Base-by-base conservation (phyloP, 768 basidiomycete genomes). In the Dictyophora rubrovolvata region DNA sequence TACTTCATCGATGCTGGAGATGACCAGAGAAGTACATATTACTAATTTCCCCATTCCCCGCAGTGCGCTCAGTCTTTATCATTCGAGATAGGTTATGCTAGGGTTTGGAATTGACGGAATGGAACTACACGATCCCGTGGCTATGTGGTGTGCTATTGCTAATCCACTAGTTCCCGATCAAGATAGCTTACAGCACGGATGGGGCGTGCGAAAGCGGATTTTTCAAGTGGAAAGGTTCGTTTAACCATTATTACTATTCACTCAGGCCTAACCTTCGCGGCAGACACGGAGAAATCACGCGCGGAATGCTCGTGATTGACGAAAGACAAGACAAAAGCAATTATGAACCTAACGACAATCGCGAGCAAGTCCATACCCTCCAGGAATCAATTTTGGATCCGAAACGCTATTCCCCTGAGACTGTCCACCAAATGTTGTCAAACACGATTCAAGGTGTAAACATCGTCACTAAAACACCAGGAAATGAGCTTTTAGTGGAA, bases 71-170 rank as follows among this genome's bases (percentile, higher is more conserved):
- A 48, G 18, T 4, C 42, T 20, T 20, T 14, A 6, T 14, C 36
- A 22, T 21, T 46, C 14, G 21, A 18, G 37, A n/a, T n/a, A 59
- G 57, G 23, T 93, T 54, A 92, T 94, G 86, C 60, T 82, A n/a
- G 65, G 75, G 53, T 92, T 83, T 61, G 91, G 91, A 8, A 83
- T 86, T 61, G 92, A 94, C 67, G 86, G 80, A 5, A 80, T 96
- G 81, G 89, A 93, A 71, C 77, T 94, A 57, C 93, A 97, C 65
- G 93, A 97, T 65, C 87, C 93, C 49, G 84, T 85, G 11, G 88
- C 90, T 1, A 79, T 95, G 16, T 95, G 91, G 89, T 92, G 85
- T 69, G 88, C 90, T 1, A 81, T 90, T 16, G 77, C 78, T 59
- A 83, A 86, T 60, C 85, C 86, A 17, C 84, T 82, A 7, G 70